Evolutionary conservation across 768 basidiomycete genomes (phyloP), one percentile per base, ranked within the genome.

Genomic region (Panaeolus cyanescens): DNA sequence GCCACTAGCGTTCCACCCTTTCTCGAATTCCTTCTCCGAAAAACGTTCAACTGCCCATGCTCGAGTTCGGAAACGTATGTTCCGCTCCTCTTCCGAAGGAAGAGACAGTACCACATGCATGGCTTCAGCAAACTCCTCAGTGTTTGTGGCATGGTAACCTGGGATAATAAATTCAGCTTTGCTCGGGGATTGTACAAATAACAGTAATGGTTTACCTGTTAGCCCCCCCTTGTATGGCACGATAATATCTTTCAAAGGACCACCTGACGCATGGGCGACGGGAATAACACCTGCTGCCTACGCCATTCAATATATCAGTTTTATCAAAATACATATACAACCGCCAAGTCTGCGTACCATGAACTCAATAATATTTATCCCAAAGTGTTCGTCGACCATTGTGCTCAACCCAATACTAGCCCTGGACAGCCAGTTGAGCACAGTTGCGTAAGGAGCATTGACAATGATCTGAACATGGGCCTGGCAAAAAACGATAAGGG

Each of bases 321-420:
- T 22, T 40, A 17, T 28, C 34, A 7, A 39, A 19, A 34, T 50
- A 13, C 17, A 22, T 50, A 20, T 34, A 45, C 17, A 25, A 58
- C 32, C 32, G 45, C 32, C 17, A n/a, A 56, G 54, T 9, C 17
- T 4, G 72, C 84, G 64, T 54, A 92, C 96, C 96, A 99, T 96
- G 67, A 92, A 96, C 72, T 99, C 96, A 7, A 99, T 96, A 34
- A 99, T 83, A 67, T 95, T 97, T 72, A 99, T 99, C 2, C 97
- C 96, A 64, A 99, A 99, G 72, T 99, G 96, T 73, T 99, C 96
- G 69, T 99, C 95, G 0, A 95, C 84, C 96, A 99, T 99, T 13
- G 96, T 97, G 69, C 93, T 96, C 25, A 99, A 71, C 0, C 96
- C 96, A 15, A 98, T 82, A 63, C 89, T 91, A 1, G 95, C 87